phyloP scores from a whole-genome alignment of 176 grass and related monocot species.

The Cenchrus americanus region DNA sequence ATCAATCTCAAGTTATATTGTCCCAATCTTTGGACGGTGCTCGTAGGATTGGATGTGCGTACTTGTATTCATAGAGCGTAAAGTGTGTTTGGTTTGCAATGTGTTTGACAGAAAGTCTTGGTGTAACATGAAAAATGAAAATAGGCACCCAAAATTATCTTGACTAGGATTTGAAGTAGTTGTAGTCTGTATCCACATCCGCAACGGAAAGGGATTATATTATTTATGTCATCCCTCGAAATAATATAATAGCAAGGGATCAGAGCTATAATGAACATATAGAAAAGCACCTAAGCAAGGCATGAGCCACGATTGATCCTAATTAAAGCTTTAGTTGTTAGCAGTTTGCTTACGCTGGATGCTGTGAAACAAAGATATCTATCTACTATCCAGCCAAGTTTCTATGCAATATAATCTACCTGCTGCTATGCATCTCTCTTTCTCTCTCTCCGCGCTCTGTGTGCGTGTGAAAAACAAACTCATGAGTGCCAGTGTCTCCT shows the following conservation, averaged over 20 bases:
- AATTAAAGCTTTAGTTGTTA: not conserved
- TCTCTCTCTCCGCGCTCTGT: too few relatives aligned
- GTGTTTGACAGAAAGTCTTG: too few relatives aligned
- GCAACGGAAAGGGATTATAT: not conserved
- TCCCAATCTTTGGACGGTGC: too few relatives aligned
- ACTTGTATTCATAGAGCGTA: too few relatives aligned
- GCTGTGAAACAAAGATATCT: constrained; percentile 2
- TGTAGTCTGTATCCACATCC: not conserved
- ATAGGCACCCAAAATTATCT: too few relatives aligned
- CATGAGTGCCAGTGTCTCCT: constrained; percentile 43
- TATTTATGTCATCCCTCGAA: not conserved
- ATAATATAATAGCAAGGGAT: not conserved
- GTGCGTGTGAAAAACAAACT: constrained; percentile 36
- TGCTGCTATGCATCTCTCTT: not conserved
- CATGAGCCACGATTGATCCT: not conserved
- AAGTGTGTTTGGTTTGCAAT: too few relatives aligned
- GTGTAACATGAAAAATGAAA: too few relatives aligned
- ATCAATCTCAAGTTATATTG: too few relatives aligned
- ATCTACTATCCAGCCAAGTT: not conserved
- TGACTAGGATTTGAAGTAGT: too few relatives aligned
- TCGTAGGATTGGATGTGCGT: too few relatives aligned
- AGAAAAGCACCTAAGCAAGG: not conserved
- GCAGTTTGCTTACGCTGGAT: not conserved
- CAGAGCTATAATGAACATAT: not conserved
- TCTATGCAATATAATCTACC: not conserved